Evolutionary conservation across 495 filamentous ascomycete species (phyloP).

Genomic region (Thermothielavioides terrestris): DNA sequence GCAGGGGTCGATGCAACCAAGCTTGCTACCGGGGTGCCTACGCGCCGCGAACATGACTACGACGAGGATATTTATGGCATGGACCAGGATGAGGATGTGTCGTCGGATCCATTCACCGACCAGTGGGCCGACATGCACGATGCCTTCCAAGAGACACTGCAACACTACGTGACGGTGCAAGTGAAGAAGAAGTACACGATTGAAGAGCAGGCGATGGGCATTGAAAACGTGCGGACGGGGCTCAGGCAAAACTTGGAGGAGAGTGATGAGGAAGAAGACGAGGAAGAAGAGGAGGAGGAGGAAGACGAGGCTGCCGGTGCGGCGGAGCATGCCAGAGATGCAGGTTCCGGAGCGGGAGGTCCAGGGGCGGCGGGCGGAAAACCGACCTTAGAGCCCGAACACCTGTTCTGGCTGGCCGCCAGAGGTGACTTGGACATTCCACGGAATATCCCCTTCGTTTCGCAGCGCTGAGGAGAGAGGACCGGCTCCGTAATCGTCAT

Average conservation of each 20-base stretch:
- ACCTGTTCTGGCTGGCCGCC: conserved; percentile 25
- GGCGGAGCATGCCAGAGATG: conserved; percentile 24
- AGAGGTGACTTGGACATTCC: conserved; percentile 30
- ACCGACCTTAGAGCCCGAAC: conserved; percentile 18
- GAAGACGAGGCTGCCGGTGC: conserved; percentile 31
- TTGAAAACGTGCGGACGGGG: conserved; percentile 66
- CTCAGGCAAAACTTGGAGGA: conserved; percentile 49
- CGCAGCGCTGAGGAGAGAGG: conserved; percentile 4
- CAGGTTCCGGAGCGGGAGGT: conserved; percentile 22
- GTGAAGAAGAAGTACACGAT: conserved; percentile 51
- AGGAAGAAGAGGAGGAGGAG: conserved; percentile 52
- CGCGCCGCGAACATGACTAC: conserved; percentile 21
- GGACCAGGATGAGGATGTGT: conserved; percentile 24
- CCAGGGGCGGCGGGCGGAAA: not conserved
- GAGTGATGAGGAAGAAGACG: conserved; percentile 44
- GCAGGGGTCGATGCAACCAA: conserved; percentile 16
- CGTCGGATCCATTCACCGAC: conserved; percentile 32
- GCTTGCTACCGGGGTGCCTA: conserved; percentile 5
- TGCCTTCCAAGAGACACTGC: conserved; percentile 28
- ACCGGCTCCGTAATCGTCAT: not conserved
- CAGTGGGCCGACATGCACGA: conserved; percentile 36
- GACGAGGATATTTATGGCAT: conserved; percentile 20
- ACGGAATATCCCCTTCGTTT: conserved; percentile 17
- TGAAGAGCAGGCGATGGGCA: conserved; percentile 56
- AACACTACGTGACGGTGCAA: conserved; percentile 39